These are phyloP conservation scores for Sideroxylon spinosum DNA, from an alignment of 179 eudicot genomes.

Conservation along the genomic window DNA sequence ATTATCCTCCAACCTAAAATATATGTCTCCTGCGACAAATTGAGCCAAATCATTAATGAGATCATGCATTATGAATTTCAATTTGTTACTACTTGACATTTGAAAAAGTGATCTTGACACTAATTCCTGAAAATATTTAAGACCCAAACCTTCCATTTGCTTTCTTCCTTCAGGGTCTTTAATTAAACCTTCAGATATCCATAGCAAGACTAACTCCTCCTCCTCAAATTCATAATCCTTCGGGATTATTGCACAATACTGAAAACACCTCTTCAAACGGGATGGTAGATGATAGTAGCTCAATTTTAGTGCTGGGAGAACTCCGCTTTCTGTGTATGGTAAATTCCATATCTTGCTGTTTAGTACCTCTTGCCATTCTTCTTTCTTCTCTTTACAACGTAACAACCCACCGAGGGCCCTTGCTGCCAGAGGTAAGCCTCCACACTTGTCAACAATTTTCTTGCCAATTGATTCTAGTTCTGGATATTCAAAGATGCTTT, in stretches of 20 bases:
- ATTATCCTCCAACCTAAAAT: neutral
- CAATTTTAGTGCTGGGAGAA: conserved; percentile 22
- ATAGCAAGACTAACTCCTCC: conserved; percentile 21
- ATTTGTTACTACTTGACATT: neutral
- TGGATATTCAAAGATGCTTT: neutral
- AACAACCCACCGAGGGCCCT: conserved; percentile 25
- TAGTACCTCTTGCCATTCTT: conserved; percentile 19
- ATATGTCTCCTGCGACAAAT: neutral
- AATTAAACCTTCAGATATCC: conserved; percentile 29
- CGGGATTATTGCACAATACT: conserved; percentile 28
- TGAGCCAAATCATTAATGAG: conserved; percentile 25
- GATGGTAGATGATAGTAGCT: conserved; percentile 28
- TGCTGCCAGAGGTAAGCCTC: conserved; percentile 23
- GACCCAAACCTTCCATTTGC: conserved; percentile 20
- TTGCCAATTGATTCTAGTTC: conserved; percentile 7
- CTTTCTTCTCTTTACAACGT: neutral
- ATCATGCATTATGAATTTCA: conserved; percentile 22
- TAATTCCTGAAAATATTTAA: conserved; percentile 9
- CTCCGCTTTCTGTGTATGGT: neutral
- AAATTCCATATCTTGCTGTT: conserved; percentile 18
- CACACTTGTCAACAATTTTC: conserved; percentile 18
- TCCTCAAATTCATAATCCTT: conserved; percentile 19
- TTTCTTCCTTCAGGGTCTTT: neutral
- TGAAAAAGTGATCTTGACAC: conserved; percentile 15
- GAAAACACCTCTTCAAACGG: conserved; percentile 25